phyloP scores from a whole-genome alignment of 495 filamentous ascomycete genomes.

The Xylaria telfairii region DNA sequence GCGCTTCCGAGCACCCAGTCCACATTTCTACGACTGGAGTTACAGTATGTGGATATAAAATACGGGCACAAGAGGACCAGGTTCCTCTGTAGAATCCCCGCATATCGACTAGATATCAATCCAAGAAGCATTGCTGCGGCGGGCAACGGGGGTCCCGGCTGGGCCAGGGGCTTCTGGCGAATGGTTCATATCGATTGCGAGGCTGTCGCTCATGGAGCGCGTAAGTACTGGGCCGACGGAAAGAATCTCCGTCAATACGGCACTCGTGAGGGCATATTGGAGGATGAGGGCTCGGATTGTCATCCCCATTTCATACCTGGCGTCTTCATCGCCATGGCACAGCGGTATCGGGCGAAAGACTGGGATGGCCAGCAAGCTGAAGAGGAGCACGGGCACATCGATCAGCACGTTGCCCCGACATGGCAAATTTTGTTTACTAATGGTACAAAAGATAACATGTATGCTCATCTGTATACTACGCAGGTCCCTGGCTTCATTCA shows the following conservation, averaged over 20 bases:
- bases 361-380: neutral
- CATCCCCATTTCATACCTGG: constrained; percentile 7
- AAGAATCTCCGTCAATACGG: neutral
- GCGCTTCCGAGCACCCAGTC: neutral
- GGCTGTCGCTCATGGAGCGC: neutral
- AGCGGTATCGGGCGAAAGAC: neutral
- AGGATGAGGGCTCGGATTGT: neutral
- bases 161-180: neutral
- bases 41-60: neutral
- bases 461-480: constrained; percentile 5
- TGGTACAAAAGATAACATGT: neutral
- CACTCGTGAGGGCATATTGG: neutral
- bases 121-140: neutral
- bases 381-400: neutral
- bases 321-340: constrained; percentile 18
- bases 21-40: neutral
- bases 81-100: neutral
- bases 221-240: neutral
- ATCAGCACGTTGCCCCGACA: neutral
- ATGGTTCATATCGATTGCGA: neutral
- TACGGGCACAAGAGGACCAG: neutral
- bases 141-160: neutral
- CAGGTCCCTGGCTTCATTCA: neutral
- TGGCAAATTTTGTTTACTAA: constrained; percentile 10
- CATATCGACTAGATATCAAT: neutral